Conservation (phyloP, 1,284 basidiomycete genomes). For the Ustilago sp. region DNA sequence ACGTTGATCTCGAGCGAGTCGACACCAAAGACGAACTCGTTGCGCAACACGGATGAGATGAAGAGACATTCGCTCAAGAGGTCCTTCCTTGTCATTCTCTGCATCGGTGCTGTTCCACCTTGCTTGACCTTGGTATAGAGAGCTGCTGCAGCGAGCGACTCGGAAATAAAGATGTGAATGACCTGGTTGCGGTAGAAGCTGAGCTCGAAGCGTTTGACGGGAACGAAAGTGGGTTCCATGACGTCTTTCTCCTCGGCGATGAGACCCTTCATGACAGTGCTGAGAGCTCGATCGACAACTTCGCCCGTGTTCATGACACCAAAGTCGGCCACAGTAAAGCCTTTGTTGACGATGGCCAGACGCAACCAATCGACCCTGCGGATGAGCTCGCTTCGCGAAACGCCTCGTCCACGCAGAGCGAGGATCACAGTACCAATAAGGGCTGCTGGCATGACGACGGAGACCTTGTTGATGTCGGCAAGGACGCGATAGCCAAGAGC, state of each 20-base stretch:
- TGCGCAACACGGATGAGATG: conserved; percentile 67
- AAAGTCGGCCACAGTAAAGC: conserved; percentile 70
- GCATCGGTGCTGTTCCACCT: conserved; percentile 65
- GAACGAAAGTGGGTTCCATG: conserved; percentile 69
- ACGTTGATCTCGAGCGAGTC: conserved; percentile 68
- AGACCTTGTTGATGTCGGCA: conserved; percentile 69
- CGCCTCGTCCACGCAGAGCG: conserved; percentile 69
- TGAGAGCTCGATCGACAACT: conserved; percentile 67
- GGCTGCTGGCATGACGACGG: conserved; percentile 70
- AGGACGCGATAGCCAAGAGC: conserved; percentile 70
- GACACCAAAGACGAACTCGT: conserved; percentile 70
- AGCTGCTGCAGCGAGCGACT: conserved; percentile 57
- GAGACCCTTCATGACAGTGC: conserved; percentile 67
- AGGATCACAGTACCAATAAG: conserved; percentile 69
- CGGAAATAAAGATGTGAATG: conserved; percentile 66
- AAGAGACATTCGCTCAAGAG: conserved; percentile 63
- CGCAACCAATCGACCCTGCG: conserved; percentile 67
- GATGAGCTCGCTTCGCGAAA: conserved; percentile 69
- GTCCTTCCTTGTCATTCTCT: conserved; percentile 62
- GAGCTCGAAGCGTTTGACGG: conserved; percentile 69
- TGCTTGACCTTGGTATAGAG: conserved; percentile 70
- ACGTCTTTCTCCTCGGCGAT: conserved; percentile 66
- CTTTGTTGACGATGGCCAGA: conserved; percentile 63
- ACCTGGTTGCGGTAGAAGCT: conserved; percentile 70
- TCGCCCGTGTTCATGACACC: conserved; percentile 60